phyloP scores from a whole-genome alignment of 2,329 filamentous ascomycete species.

The Setomelanomma holmii region DNA sequence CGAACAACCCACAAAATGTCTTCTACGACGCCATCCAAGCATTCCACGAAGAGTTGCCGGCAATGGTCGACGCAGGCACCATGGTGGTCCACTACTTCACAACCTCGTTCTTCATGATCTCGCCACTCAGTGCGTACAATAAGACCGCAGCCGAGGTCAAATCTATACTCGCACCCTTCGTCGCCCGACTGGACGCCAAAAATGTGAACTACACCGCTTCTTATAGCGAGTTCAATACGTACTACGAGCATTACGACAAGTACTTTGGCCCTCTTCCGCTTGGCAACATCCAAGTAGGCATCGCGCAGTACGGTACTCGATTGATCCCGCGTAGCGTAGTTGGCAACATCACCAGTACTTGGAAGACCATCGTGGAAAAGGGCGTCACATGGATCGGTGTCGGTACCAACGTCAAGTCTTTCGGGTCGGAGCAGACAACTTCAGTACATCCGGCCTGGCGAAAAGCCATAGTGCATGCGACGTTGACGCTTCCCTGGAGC shows the following conservation, averaged over 20 bases:
- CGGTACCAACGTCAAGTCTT: conserved; percentile 16
- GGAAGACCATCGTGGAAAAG: conserved; percentile 20
- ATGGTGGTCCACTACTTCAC: conserved; percentile 21
- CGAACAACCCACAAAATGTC: conserved; percentile 13
- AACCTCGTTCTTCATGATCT: conserved; percentile 20
- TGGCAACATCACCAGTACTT: conserved; percentile 17
- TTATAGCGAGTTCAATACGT: conserved; percentile 20
- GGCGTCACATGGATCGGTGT: conserved; percentile 30
- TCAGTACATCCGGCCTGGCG: conserved; percentile 34
- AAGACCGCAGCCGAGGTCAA: conserved; percentile 18
- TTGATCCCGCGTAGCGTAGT: conserved; percentile 25
- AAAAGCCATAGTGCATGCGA: conserved; percentile 23
- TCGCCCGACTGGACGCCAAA: conserved; percentile 16
- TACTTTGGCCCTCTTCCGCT: conserved; percentile 29
- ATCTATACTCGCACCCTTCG: conserved; percentile 24
- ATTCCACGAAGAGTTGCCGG: conserved; percentile 26
- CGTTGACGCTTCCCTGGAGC: conserved; percentile 24
- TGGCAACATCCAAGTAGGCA: conserved; percentile 28
- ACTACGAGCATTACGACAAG: conserved; percentile 32
- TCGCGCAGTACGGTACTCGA: conserved; percentile 24
- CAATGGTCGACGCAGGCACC: conserved; percentile 26
- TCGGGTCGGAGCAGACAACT: conserved; percentile 22
- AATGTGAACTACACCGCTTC: conserved; percentile 19
- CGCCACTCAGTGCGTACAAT: conserved; percentile 30
- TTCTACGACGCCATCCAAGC: conserved; percentile 28